Conservation (phyloP, 768 basidiomycete genomes). For the Boletus subparvulus region DNA sequence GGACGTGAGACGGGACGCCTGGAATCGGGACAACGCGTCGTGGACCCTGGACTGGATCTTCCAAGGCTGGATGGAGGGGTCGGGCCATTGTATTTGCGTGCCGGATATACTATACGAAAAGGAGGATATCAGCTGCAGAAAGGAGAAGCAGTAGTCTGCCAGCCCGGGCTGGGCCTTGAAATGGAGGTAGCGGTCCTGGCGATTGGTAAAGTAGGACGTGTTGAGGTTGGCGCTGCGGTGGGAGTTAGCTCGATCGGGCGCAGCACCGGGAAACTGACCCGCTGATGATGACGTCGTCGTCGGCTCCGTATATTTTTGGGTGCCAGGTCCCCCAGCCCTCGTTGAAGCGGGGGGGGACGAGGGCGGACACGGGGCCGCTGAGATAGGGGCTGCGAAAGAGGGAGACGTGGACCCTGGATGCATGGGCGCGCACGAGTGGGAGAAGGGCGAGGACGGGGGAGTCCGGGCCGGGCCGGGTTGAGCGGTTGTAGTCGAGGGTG, state of each 20-base stretch:
- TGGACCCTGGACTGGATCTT: conserved; percentile 61
- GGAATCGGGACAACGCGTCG: conserved; percentile 57
- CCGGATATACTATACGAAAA: conserved; percentile 62
- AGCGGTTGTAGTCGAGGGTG: conserved; percentile 78
- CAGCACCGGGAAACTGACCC: conserved; percentile 59
- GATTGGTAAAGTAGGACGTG: conserved; percentile 88
- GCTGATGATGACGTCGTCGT: conserved; percentile 89
- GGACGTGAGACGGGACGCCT: conserved; percentile 39
- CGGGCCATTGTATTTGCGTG: conserved; percentile 63
- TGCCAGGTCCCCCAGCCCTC: conserved; percentile 99
- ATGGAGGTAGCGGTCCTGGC: conserved; percentile 92
- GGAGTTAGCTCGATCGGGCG: conserved; percentile 1
- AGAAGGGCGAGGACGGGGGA: conserved; percentile 68
- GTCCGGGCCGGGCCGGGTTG: conserved; percentile 69
- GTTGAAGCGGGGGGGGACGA: conserved; percentile 91
- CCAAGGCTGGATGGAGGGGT: conserved; percentile 64
- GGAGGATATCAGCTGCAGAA: conserved; percentile 61
- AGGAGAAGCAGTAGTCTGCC: conserved; percentile 81
- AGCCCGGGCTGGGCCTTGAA: conserved; percentile 61
- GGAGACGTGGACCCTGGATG: conserved; percentile 68
- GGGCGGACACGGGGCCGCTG: conserved; percentile 63
- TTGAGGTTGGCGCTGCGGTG: conserved; percentile 83
- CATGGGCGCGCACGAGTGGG: conserved; percentile 72
- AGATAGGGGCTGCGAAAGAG: conserved; percentile 89
- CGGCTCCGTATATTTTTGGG: conserved; percentile 91